Base-by-base conservation (phyloP, 192 early-diverging fungal genomes). In the Linnemannia schmuckeri region DNA sequence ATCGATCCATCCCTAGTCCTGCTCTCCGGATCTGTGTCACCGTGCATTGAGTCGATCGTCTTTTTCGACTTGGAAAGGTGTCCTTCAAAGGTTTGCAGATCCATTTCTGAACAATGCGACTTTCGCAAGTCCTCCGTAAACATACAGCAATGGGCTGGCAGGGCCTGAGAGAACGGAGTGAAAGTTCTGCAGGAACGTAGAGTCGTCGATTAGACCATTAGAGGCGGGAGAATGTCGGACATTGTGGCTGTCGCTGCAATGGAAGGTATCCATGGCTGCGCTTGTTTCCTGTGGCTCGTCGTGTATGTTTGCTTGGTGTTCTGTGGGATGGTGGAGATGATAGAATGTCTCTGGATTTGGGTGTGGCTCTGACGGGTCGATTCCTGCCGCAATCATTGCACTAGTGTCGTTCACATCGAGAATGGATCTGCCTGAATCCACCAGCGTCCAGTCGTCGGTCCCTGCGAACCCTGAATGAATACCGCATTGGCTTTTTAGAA, bases 361-460 rank as follows among this genome's bases (percentile, higher is more conserved):
- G 44, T 83, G 82, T 5, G 54, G 69, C 15, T 77, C 76, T 4
- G 27, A 35, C 0, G 82, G 82, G 44, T 83, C 61, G 24, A 74
- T 55, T 5, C 82, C 76, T 41, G 57, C 41, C 6, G 61, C 76
- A 8, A 49, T 44, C 82, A 83, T 74, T 3, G 76, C 82, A 10
- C 70, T 66, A 41, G 69, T 57, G 38, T 83, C 76, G 37, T 83
- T 83, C 37, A 83, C 82, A 33, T 83, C 82, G 0, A 83, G 72
- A n/a, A 74, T 66, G n/a, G 30, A 15, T 55, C 37, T 30, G 4
- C 44, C 8, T 54, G 47, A 27, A n/a, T 42, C 20, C 20, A 22
- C 35, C 35, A 71, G 4, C 33, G 33, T n/a, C 15, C 35, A 24
- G 6, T 57, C 74, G 54, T 7, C 47, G 33, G 74, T 3, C 17